Evolutionary conservation across 805 yeast genomes (phyloP).

Genomic region (Clavispora asparagi): DNA sequence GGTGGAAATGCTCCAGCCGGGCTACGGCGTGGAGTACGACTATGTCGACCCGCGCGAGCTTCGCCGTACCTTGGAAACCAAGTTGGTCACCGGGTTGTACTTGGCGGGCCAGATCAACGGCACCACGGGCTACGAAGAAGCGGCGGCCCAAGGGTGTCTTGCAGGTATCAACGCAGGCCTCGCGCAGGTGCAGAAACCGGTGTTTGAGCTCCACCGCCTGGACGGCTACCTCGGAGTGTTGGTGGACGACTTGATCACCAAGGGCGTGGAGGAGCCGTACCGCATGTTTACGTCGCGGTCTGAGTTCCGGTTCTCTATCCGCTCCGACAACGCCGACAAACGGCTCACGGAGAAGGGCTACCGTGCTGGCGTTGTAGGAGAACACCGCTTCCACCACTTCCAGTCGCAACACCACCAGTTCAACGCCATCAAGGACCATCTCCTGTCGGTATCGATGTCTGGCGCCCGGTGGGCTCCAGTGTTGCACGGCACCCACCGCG

Average conservation of each 20-base stretch:
- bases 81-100: conserved; percentile 67
- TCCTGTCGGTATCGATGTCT: conserved; percentile 43
- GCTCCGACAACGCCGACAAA: conserved; percentile 92
- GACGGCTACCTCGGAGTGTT: conserved; percentile 91
- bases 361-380: conserved; percentile 59
- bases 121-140: conserved; percentile 98
- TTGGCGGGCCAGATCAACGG: conserved; percentile 98
- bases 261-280: conserved; percentile 96
- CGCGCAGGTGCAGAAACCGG: conserved; percentile 33
- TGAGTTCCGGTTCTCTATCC: conserved; percentile 82
- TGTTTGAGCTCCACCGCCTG: conserved; percentile 57
- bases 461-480: conserved; percentile 59
- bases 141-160: conserved; percentile 92
- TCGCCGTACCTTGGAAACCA: conserved; percentile 73
- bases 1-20: conserved; percentile 88
- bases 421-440: conserved; percentile 38
- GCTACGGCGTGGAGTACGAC: conserved; percentile 98
- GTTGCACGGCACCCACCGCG: conserved; percentile 43
- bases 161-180: conserved; percentile 97
- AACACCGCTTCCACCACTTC: conserved; percentile 50
- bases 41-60: conserved; percentile 92
- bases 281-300: conserved; percentile 97
- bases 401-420: conserved; percentile 40
- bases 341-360: conserved; percentile 72
- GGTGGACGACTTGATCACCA: conserved; percentile 88